These are phyloP conservation scores for Plectosphaerella sp. DNA, from an alignment of 2,329 filamentous ascomycete species.

Conservation along the genomic window DNA sequence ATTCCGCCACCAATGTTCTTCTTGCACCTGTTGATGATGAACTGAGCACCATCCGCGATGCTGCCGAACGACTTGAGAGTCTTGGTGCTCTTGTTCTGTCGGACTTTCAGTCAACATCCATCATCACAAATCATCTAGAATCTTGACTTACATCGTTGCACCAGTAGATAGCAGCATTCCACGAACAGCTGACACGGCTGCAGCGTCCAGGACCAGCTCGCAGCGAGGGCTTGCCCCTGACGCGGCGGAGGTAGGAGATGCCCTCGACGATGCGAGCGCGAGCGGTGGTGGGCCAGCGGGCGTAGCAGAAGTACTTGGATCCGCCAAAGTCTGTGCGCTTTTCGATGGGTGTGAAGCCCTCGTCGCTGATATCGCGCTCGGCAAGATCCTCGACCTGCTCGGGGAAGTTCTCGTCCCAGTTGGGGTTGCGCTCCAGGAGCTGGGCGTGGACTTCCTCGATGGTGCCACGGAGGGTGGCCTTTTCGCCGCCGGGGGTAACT, in stretches of 20 bases:
- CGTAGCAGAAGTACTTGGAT: background rate
- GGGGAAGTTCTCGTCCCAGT: conserved; percentile 12
- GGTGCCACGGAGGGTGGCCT: conserved; percentile 12
- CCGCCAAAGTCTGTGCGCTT: conserved; percentile 4
- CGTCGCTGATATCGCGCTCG: background rate
- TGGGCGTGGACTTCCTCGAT: conserved; percentile 12
- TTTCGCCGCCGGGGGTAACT: conserved; percentile 1
- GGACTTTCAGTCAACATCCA: conserved; percentile 16
- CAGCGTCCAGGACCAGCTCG: conserved; percentile 5
- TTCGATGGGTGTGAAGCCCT: background rate
- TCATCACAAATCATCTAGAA: conserved; percentile 45
- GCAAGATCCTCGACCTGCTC: background rate
- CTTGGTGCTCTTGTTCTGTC: background rate
- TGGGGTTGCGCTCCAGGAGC: conserved; percentile 11
- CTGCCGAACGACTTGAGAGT: background rate
- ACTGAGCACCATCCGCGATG: background rate
- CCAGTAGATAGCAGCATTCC: conserved; percentile 3
- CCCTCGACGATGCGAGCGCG: conserved; percentile 1
- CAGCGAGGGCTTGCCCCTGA: background rate
- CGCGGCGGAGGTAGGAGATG: conserved; percentile 3
- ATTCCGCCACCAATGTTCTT: background rate
- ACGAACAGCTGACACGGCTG: conserved; percentile 8
- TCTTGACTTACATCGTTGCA: conserved; percentile 19
- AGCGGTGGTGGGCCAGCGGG: background rate
- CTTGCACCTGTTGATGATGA: background rate